Base-by-base conservation (phyloP, 768 basidiomycete species). In the Cystofilobasidium bisporidii region DNA sequence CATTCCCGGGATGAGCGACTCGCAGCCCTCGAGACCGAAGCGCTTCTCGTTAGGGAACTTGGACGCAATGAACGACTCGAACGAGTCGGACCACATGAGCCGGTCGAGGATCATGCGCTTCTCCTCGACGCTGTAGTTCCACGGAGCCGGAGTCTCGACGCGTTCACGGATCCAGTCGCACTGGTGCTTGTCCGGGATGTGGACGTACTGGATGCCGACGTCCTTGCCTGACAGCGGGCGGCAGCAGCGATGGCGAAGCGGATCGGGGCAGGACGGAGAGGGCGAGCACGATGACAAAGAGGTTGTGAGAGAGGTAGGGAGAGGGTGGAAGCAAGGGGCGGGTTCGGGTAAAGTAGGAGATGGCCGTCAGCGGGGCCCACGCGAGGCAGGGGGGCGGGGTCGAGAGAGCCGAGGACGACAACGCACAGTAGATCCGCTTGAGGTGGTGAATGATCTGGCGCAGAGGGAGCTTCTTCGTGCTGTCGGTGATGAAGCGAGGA, bases 11-110 rank as follows among this genome's bases (percentile, higher is more conserved):
- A 98, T 88, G 72, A 99, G 86, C 33, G 91, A 84, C 79, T 99
- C 96, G 78, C 92, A 96, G 64, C 96, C 96, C 78, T 99, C 96
- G 50, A 99, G 84, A 78, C 96, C 96, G 78, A 99, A 99, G 57
- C 96, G 88, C 79, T 99, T 99, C 82, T 99, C 96, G 79, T 97
- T 99, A 72, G 96, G 96, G 80, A 90, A 96, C 78, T 98, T 99
- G 82, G 85, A 89, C 26, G 92, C 88, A 71, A 99, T 92, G 83
- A 97, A 99, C 75, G 92, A 92, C 78, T 99, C 96, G 75, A 98
- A 98, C 5, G 89, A 88, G 74, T 98, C 96, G n/a, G 94, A 98
- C 96, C 96, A 99, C 76, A 98, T 97, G 73, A 97, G 87, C 69
- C 96, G 89, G 80, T 99, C 96, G 65, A 99, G 84, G 71, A 99